A percentile compares a stretch with the other conserved stretches of the same genome.
phyloP scores from a whole-genome alignment of 2,329 filamentous ascomycete species.

The Colletotrichum shisoi region DNA sequence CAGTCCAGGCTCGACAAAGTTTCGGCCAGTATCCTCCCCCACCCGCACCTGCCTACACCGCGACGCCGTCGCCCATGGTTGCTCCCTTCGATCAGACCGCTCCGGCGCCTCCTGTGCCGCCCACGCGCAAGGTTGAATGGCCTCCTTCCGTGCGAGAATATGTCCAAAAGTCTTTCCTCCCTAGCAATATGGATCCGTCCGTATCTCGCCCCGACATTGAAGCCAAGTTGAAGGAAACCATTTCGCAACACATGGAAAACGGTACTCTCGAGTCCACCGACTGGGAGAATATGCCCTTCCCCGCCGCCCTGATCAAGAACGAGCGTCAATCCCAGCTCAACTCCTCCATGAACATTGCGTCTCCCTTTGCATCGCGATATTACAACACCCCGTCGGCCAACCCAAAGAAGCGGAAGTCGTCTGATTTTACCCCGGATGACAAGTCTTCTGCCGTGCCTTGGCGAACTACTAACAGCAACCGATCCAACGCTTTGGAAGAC shows the following conservation, averaged over 20 bases:
- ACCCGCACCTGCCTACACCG: constrained; percentile 41
- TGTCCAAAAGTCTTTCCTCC: constrained; percentile 86
- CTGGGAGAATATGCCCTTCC: constrained; percentile 84
- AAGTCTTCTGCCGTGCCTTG: constrained; percentile 69
- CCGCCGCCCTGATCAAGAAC: constrained; percentile 80
- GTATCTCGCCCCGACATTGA: constrained; percentile 78
- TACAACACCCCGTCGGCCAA: constrained; percentile 46
- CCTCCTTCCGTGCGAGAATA: constrained; percentile 83
- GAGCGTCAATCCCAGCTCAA: constrained; percentile 66
- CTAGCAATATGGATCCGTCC: constrained; percentile 70
- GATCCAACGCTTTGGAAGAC: constrained; percentile 68
- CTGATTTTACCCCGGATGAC: constrained; percentile 65
- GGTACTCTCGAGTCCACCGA: constrained; percentile 76
- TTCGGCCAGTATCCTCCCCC: constrained; percentile 59
- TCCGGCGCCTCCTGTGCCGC: constrained; percentile 42
- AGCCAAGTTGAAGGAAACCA: constrained; percentile 82
- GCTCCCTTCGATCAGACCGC: constrained; percentile 39
- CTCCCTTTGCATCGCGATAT: constrained; percentile 42
- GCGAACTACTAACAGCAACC: constrained; percentile 71
- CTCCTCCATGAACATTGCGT: constrained; percentile 46
- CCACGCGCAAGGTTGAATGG: constrained; percentile 75
- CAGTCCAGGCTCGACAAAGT: constrained; percentile 68
- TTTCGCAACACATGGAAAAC: constrained; percentile 79
- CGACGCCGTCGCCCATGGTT: constrained; percentile 41
- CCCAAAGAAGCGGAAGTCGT: constrained; percentile 84